These are phyloP conservation scores for Leccinum olivaceopallidum DNA, from an alignment of 768 basidiomycete genomes.

Conservation along the genomic window DNA sequence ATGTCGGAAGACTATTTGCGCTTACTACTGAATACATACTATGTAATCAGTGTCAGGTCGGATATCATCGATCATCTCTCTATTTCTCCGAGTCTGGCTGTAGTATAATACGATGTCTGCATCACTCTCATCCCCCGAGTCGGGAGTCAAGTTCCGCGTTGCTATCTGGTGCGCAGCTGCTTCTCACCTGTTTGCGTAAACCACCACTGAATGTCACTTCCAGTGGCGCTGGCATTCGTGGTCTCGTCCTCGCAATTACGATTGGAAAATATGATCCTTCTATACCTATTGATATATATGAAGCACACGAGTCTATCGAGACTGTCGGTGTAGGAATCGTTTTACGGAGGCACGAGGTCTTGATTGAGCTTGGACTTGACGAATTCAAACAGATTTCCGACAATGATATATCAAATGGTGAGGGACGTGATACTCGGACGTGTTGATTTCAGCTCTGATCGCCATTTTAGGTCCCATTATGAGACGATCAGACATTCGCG, in stretches of 20 bases:
- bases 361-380: conserved; percentile 44
- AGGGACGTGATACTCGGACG: conserved; percentile 8
- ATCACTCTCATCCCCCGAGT: background rate
- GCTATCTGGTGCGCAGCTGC: conserved; percentile 22
- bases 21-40: too few relatives aligned
- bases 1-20: too few relatives aligned
- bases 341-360: conserved; percentile 45
- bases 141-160: conserved; percentile 16
- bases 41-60: too few relatives aligned
- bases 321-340: conserved; percentile 43
- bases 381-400: conserved; percentile 28
- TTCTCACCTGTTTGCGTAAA: background rate
- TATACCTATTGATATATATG: conserved; percentile 44
- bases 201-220: background rate
- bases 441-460: background rate
- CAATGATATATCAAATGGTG: conserved; percentile 6
- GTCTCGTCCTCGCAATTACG: conserved; percentile 42
- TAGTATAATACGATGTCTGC: background rate
- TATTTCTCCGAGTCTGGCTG: background rate
- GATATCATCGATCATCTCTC: background rate
- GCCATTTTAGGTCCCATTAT: background rate
- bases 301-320: conserved; percentile 41
- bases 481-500: conserved; percentile 28
- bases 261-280: conserved; percentile 33
- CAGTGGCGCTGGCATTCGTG: conserved; percentile 44